Base-by-base conservation (phyloP, 2,329 filamentous ascomycete species). In the Aspergillus fischeri region DNA sequence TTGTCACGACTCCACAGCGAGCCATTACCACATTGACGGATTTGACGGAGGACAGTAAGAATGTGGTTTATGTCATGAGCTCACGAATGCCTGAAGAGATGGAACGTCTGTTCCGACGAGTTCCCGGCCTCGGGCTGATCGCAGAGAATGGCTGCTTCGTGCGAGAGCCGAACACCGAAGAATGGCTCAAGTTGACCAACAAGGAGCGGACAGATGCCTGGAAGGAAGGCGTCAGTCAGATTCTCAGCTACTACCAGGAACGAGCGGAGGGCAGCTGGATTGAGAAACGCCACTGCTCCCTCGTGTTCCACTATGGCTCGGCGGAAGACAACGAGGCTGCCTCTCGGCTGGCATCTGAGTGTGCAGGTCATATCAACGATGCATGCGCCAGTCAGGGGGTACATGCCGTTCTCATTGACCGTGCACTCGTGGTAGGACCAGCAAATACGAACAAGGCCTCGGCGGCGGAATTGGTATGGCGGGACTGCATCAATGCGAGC, bases 91-190 rank as follows among this genome's bases (percentile, higher is more conserved):
- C 92, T 0, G 90, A 95, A 66, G 92, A 97, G 67, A 86, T 97
- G 35, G 91, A 96, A 64, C 85, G 88, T 4, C 81, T 95, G 1
- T 97, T 97, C 80, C 87, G 87, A 53, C 85, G 89, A 25, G 88
- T 97, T 1, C 89, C 90, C 4, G 88, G 89, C 59, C 78, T 97
- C 3, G 94, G 94, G 2, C 80, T 97, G 4, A 95, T 97, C 62
- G 93, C 93, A 0, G 93, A 97, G 76, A 97, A 96, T 63, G 93
- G 93, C 1, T 96, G 91, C 71, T 97, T 95, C 75, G 78, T 97
- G 56, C 90, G 89, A 65, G 84, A 90, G 61, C 85, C 84, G 49
- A 83, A 86, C 21, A 81, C 79, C 17, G 82, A 84, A 25, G 81
- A 83, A 38, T 97, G 94, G 94, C 84, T 83, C 2, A 86, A 88